Conservation (phyloP, 2,329 filamentous ascomycete species). For the Calonectria henricotiae region DNA sequence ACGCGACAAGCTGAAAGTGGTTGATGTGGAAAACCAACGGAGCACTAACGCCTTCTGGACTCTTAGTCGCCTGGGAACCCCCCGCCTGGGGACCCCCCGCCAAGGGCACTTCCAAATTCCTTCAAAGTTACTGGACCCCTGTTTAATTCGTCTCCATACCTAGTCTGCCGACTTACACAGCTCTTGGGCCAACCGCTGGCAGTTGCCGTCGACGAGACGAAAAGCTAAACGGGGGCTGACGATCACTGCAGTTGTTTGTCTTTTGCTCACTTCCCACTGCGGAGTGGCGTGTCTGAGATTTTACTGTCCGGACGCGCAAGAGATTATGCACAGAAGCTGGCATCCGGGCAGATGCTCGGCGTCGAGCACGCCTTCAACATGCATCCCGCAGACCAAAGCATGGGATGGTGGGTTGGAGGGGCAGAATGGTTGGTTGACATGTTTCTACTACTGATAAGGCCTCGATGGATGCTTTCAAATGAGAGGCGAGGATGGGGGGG, state of each 20-base stretch:
- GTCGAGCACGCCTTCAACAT: conserved; percentile 21
- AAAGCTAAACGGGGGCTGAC: conserved; percentile 20
- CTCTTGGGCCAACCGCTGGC: conserved; percentile 21
- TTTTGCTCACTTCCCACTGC: conserved; percentile 2
- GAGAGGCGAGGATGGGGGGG: conserved; percentile 6
- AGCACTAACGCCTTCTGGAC: conserved; percentile 47
- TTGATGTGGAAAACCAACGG: conserved; percentile 44
- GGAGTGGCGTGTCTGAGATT: conserved; percentile 18
- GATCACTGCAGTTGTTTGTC: conserved; percentile 8
- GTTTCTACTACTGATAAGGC: conserved; percentile 7
- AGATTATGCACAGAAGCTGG: conserved; percentile 18
- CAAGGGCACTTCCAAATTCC: conserved; percentile 35
- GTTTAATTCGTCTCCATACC: conserved; percentile 23
- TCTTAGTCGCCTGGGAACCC: conserved; percentile 41
- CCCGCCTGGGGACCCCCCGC: conserved; percentile 31
- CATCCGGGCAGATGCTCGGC: conserved; percentile 26
- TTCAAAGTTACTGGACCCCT: conserved; percentile 28
- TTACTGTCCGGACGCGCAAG: conserved; percentile 10
- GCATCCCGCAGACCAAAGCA: conserved; percentile 13
- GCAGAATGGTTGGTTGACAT: conserved; percentile 22
- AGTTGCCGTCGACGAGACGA: conserved; percentile 15
- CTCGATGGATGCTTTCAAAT: neutral
- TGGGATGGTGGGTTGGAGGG: conserved; percentile 22
- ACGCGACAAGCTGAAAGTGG: conserved; percentile 30
- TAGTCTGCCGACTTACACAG: conserved; percentile 29